Conservation (phyloP, 345 rosid genomes). For the Isatis tinctoria region DNA sequence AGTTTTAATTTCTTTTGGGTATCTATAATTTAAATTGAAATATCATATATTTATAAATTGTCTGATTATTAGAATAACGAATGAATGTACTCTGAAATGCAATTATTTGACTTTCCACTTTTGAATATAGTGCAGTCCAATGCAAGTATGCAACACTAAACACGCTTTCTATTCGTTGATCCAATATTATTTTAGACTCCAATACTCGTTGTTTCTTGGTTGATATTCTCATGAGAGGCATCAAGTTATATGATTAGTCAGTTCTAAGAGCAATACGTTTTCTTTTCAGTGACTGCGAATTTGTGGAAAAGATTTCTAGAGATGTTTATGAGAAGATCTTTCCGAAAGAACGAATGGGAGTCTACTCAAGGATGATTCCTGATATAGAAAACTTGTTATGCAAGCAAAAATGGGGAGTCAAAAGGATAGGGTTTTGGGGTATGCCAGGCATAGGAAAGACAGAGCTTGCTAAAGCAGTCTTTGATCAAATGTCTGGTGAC, state of each 20-base stretch:
- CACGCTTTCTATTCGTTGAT: too few relatives aligned
- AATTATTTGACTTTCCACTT: too few relatives aligned
- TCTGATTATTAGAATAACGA: too few relatives aligned
- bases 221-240: background rate
- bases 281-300: constrained; percentile 2
- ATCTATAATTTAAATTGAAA: too few relatives aligned
- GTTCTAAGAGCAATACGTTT: background rate
- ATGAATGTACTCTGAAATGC: too few relatives aligned
- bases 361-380: background rate
- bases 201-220: background rate
- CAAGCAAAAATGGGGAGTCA: background rate
- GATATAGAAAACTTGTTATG: background rate
- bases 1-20: too few relatives aligned
- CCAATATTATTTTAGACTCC: background rate
- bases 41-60: too few relatives aligned
- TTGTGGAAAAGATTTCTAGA: background rate
- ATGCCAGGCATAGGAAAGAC: background rate
- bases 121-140: too few relatives aligned
- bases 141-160: too few relatives aligned
- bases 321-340: background rate
- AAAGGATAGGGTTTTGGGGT: background rate
- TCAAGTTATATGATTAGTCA: background rate
- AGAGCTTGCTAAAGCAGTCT: background rate
- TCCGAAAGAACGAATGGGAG: background rate
- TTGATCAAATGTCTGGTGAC: background rate